Conservation (phyloP, 805 yeast species). For the Tetrapisispora namnaoensis region DNA sequence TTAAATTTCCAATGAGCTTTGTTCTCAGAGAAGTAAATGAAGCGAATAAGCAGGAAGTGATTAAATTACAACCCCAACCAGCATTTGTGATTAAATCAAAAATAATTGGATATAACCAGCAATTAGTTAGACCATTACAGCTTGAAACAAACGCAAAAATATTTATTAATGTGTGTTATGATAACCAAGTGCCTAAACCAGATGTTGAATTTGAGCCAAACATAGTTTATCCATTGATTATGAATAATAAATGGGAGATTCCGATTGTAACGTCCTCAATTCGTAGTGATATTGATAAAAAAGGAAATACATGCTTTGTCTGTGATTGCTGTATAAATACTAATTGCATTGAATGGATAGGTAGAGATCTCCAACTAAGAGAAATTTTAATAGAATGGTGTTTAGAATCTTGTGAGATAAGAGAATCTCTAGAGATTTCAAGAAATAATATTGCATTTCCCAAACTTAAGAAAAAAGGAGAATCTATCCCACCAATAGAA, state of each 20-base stretch:
- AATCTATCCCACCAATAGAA: conserved; percentile 34
- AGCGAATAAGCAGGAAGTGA: conserved; percentile 7
- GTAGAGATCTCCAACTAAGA: conserved; percentile 46
- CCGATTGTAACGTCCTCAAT: conserved; percentile 65
- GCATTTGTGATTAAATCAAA: conserved; percentile 66
- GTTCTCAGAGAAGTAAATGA: conserved; percentile 9
- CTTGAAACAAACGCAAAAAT: conserved; percentile 39
- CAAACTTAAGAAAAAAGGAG: conserved; percentile 64
- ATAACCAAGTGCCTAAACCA: conserved; percentile 57
- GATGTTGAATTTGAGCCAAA: conserved; percentile 43
- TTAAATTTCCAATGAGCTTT: conserved; percentile 8
- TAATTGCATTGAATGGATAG: conserved; percentile 51
- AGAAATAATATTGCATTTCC: conserved; percentile 56
- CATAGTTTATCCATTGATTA: conserved; percentile 50
- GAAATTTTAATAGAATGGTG: conserved; percentile 75
- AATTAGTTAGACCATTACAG: conserved; percentile 8
- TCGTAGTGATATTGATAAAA: conserved; percentile 52
- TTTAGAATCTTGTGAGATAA: conserved; percentile 63
- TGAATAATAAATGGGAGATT: conserved; percentile 72
- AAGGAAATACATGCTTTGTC: conserved; percentile 53
- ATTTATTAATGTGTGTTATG: conserved; percentile 70
- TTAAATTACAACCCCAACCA: conserved; percentile 43
- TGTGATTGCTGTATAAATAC: conserved; percentile 74
- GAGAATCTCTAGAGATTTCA: conserved; percentile 42
- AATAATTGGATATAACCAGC: conserved; percentile 31